phyloP scores from a whole-genome alignment of 371 early-diverging fungal species.

The Mortierella polycephala region DNA sequence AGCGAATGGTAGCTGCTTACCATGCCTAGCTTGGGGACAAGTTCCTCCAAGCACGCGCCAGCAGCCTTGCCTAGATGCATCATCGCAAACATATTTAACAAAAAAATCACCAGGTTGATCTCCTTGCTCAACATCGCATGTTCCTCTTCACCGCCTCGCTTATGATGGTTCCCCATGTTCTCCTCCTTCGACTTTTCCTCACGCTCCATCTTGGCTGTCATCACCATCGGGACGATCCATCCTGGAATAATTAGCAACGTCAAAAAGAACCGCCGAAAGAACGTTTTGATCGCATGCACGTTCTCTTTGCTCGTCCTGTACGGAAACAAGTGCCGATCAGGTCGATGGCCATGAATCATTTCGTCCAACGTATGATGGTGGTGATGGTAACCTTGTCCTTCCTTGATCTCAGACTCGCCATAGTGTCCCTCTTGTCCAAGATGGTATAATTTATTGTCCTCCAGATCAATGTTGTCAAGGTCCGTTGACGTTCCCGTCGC shows the following conservation, averaged over 20 bases:
- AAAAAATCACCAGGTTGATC: conserved; percentile 20
- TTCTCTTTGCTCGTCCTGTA: conserved; percentile 24
- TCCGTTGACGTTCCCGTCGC: background rate
- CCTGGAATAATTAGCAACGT: conserved; percentile 31
- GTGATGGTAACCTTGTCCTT: background rate
- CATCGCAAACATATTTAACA: conserved; percentile 44
- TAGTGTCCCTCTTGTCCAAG: background rate
- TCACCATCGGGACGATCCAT: conserved; percentile 25
- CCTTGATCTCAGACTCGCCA: background rate
- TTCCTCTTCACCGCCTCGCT: conserved; percentile 4
- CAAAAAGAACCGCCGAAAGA: conserved; percentile 37
- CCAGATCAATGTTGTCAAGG: background rate
- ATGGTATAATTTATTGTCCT: background rate
- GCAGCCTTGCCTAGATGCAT: conserved; percentile 53
- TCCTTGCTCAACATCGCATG: conserved; percentile 14
- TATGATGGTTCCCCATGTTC: background rate
- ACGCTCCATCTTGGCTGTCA: conserved; percentile 9
- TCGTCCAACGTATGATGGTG: conserved; percentile 11
- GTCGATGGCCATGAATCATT: conserved; percentile 15
- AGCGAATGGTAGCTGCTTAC: conserved; percentile 14
- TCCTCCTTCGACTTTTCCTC: background rate
- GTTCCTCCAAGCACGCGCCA: conserved; percentile 37
- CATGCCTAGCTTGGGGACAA: conserved; percentile 41
- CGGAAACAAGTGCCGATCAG: conserved; percentile 33
- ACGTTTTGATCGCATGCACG: conserved; percentile 19